These are phyloP conservation scores for Crassisporium funariophilum DNA, from an alignment of 768 basidiomycete genomes.

Conservation along the genomic window DNA sequence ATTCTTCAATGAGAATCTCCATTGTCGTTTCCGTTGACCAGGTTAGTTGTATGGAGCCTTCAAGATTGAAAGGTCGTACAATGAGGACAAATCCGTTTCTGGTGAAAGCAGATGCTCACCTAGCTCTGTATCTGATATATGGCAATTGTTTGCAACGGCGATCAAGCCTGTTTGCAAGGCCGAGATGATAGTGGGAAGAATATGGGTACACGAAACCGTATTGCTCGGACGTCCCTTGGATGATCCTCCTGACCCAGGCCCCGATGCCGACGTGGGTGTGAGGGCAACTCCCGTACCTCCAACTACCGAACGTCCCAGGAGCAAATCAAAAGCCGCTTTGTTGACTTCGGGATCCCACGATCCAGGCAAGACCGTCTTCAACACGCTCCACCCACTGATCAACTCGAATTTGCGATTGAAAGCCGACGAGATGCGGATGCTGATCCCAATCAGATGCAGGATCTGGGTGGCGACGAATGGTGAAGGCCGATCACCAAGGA, in stretches of 20 bases:
- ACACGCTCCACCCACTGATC: slow-evolving; percentile 79
- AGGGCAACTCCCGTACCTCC: slow-evolving; percentile 6
- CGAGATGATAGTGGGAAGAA: slow-evolving; percentile 71
- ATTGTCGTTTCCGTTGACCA: slow-evolving; percentile 42
- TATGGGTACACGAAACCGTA: slow-evolving; percentile 61
- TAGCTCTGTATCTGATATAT: slow-evolving; percentile 34
- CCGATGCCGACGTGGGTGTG: slow-evolving; percentile 21
- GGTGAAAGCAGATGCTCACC: slow-evolving; percentile 3
- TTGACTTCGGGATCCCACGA: slow-evolving; percentile 72
- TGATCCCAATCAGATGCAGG: slow-evolving; percentile 58
- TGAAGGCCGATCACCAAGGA: slow-evolving; percentile 76
- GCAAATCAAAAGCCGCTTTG: slow-evolving; percentile 64
- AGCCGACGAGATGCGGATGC: slow-evolving; percentile 53
- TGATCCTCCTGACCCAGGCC: slow-evolving; percentile 16
- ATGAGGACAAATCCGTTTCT: slow-evolving; percentile 2
- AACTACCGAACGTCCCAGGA: slow-evolving; percentile 50
- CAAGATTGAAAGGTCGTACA: slow-evolving; percentile 9
- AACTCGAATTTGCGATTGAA: slow-evolving; percentile 85
- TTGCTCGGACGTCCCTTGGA: slow-evolving; percentile 25
- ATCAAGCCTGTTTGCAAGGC: slow-evolving; percentile 63
- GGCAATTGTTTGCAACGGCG: slow-evolving; percentile 39
- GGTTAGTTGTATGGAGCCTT: slow-evolving; percentile 21
- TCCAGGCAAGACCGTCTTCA: slow-evolving; percentile 69
- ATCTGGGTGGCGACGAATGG: slow-evolving; percentile 61
- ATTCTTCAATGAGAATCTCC: slow-evolving; percentile 66